A percentile compares a stretch with the other conserved stretches of the same genome.
These are phyloP conservation scores for Ceratopteris richardii DNA, from an alignment of 75 land plant genomes.

Conservation along the genomic window DNA sequence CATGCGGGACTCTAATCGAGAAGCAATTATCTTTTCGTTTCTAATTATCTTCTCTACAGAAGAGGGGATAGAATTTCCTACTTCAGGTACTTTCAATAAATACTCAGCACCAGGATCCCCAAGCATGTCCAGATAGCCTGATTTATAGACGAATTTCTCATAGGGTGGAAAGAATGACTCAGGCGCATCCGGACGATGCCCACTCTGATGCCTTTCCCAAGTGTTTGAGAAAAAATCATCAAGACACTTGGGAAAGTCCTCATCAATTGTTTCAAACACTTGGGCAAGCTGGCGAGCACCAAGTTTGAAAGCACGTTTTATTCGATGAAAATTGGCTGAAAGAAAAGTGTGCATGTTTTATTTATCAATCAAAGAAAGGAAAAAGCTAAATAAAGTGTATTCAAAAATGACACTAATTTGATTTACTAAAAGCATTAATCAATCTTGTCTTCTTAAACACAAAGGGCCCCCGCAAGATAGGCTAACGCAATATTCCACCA, in stretches of 20 bases:
- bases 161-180: constrained; percentile 5
- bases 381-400: too few species aligned
- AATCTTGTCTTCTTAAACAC: too few species aligned
- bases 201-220: constrained; percentile 77
- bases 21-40: too few species aligned
- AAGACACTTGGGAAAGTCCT: constrained; percentile 39
- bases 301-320: constrained; percentile 89
- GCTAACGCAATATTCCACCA: too few species aligned
- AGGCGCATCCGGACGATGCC: constrained; percentile 77
- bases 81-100: neutral
- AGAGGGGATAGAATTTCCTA: neutral
- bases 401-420: too few species aligned
- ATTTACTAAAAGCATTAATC: too few species aligned
- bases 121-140: neutral
- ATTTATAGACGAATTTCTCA: neutral
- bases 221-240: constrained; percentile 82
- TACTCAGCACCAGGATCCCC: neutral
- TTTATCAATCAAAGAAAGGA: too few species aligned
- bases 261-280: constrained; percentile 64
- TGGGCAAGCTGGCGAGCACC: constrained; percentile 72
- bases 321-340: constrained; percentile 86
- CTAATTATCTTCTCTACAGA: neutral
- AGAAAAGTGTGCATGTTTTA: too few species aligned
- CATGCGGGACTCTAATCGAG: too few species aligned
- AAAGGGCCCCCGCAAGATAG: too few species aligned